Evolutionary conservation across 768 basidiomycete genomes (phyloP).

Genomic region (Auriscalpium vulgare): DNA sequence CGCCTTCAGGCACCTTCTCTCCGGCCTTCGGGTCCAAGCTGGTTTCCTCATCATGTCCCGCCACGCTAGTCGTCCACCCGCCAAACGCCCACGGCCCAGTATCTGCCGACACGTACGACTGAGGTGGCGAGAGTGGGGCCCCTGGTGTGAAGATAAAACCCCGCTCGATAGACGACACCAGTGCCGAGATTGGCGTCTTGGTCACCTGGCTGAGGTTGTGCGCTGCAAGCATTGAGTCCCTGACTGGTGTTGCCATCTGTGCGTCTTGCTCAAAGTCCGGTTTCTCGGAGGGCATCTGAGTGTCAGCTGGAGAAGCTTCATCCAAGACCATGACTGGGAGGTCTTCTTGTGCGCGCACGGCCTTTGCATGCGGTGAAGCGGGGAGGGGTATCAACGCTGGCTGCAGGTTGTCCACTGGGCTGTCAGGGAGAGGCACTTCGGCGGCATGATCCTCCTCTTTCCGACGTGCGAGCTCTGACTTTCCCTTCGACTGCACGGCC

Average conservation of each 20-base stretch:
- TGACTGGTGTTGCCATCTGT: background rate
- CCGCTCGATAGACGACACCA: constrained; percentile 47
- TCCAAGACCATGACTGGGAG: background rate
- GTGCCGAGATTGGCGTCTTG: constrained; percentile 57
- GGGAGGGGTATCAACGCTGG: constrained; percentile 7
- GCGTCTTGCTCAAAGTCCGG: background rate
- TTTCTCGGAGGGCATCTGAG: background rate
- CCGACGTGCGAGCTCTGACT: background rate
- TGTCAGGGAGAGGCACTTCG: background rate
- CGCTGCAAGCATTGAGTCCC: background rate
- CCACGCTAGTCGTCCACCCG: too few relatives aligned
- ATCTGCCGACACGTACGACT: constrained; percentile 27
- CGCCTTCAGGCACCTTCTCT: background rate
- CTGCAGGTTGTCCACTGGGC: background rate
- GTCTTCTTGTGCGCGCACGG: background rate
- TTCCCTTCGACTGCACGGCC: background rate
- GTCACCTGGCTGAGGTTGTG: background rate
- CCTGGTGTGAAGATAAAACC: constrained; percentile 62
- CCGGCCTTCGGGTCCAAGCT: too few relatives aligned
- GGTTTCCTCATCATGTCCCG: too few relatives aligned
- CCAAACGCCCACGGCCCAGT: constrained; percentile 6
- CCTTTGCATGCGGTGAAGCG: constrained; percentile 1
- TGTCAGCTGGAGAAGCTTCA: background rate
- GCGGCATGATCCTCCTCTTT: background rate
- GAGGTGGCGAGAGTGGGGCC: constrained; percentile 53